phyloP scores from a whole-genome alignment of 371 early-diverging fungal species.

The Lichtheimia ramosa region DNA sequence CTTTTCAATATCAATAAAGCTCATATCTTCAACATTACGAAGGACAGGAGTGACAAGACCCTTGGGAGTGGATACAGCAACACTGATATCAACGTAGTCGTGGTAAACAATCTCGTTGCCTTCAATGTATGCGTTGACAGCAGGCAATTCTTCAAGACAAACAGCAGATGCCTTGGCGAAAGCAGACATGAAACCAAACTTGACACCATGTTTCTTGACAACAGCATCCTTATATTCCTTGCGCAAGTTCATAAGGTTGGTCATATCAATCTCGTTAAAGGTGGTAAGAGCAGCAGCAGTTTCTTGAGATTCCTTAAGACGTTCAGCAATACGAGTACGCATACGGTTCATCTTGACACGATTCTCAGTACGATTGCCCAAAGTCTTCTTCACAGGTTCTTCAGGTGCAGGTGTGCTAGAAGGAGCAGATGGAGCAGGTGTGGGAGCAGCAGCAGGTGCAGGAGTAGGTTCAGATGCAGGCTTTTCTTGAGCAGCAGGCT shows the following conservation, averaged over 20 bases:
- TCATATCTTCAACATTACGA: constrained; percentile 86
- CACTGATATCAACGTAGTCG: constrained; percentile 93
- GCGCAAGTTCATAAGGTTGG: constrained; percentile 86
- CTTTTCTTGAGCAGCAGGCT: constrained; percentile 47
- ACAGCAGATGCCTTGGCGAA: constrained; percentile 89
- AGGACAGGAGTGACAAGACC: constrained; percentile 97
- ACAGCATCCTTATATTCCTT: constrained; percentile 91
- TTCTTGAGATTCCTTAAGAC: constrained; percentile 96
- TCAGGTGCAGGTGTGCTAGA: constrained; percentile 15
- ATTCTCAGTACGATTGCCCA: constrained; percentile 58
- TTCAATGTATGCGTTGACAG: constrained; percentile 92
- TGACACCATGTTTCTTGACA: constrained; percentile 92
- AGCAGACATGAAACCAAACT: constrained; percentile 97
- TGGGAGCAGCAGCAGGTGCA: constrained; percentile 32
- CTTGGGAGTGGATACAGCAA: constrained; percentile 98
- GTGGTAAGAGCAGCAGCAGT: constrained; percentile 96
- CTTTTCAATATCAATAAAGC: constrained; percentile 89
- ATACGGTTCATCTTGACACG: constrained; percentile 97
- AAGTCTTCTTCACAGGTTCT: constrained; percentile 24
- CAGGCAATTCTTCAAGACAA: constrained; percentile 88
- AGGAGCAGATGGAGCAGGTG: constrained; percentile 23
- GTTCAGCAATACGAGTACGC: constrained; percentile 91
- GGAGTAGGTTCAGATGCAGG: constrained; percentile 17
- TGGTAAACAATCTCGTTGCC: constrained; percentile 85
- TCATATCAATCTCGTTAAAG: constrained; percentile 99